Percentiles rank a stretch among this genome's conserved stretches.
These are phyloP conservation scores for Asterella californica DNA, from an alignment of 225 moss, liverwort and hornwort species.

Conservation along the genomic window DNA sequence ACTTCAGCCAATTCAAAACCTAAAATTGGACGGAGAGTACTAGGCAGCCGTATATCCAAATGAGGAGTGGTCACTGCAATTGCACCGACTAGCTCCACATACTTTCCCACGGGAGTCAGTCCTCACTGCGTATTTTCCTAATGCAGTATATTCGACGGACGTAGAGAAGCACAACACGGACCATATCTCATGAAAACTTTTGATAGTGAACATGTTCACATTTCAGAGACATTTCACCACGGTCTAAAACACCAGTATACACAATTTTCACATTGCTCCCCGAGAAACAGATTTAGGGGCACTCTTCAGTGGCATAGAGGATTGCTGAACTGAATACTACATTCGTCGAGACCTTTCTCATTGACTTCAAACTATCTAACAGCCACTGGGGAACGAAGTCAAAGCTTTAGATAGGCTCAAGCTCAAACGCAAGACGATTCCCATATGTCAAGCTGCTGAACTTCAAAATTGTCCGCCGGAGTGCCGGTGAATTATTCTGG, in stretches of 20 bases:
- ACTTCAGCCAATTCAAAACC: background rate
- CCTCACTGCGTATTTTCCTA: too few relatives aligned
- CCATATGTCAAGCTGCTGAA: background rate
- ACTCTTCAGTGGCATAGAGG: constrained; percentile 4
- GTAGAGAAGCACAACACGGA: too few relatives aligned
- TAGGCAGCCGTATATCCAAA: too few relatives aligned
- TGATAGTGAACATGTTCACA: too few relatives aligned
- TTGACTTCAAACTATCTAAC: constrained; percentile 7
- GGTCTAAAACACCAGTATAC: too few relatives aligned
- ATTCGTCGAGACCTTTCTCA: constrained; percentile 3
- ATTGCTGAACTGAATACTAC: constrained; percentile 4
- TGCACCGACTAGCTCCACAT: too few relatives aligned
- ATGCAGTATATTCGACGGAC: too few relatives aligned
- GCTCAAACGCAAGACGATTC: background rate
- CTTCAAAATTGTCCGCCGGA: constrained; percentile 28
- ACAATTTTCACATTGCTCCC: background rate
- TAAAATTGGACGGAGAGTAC: too few relatives aligned
- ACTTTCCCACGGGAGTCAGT: too few relatives aligned
- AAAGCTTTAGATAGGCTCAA: constrained; percentile 6
- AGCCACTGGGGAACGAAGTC: background rate
- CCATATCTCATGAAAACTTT: too few relatives aligned
- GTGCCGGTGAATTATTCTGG: constrained; percentile 7
- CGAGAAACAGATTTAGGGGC: background rate
- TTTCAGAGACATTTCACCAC: too few relatives aligned
- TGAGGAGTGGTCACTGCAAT: too few relatives aligned